Evolutionary conservation across 2,329 filamentous ascomycete species (phyloP).

Genomic region (Aspergillus fructus): DNA sequence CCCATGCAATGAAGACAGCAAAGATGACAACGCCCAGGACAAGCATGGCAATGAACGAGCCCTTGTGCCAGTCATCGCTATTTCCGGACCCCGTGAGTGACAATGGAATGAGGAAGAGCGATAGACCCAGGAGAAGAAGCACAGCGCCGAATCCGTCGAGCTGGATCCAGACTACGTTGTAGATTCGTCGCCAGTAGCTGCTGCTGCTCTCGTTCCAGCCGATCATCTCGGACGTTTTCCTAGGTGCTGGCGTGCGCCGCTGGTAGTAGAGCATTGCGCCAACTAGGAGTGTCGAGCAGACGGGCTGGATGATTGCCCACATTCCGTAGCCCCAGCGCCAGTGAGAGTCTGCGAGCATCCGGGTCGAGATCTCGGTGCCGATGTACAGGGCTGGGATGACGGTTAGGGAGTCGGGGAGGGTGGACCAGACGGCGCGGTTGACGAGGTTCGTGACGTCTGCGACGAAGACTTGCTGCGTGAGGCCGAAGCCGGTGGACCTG

Average conservation of each 20-base stretch:
- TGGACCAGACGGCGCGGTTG: conserved; percentile 61
- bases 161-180: conserved; percentile 20
- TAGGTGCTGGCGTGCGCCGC: conserved; percentile 17
- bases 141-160: conserved; percentile 38
- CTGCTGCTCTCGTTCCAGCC: neutral
- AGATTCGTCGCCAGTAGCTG: conserved; percentile 20
- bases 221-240: neutral
- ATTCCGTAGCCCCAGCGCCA: conserved; percentile 48
- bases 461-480: conserved; percentile 64
- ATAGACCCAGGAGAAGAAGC: conserved; percentile 35
- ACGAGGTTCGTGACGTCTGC: conserved; percentile 61
- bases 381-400: conserved; percentile 51
- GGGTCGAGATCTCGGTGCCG: conserved; percentile 47
- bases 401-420: conserved; percentile 60
- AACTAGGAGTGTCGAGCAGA: conserved; percentile 33
- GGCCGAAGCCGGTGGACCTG: conserved; percentile 53
- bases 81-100: conserved; percentile 40
- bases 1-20: conserved; percentile 36
- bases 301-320: conserved; percentile 43
- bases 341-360: conserved; percentile 35
- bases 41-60: conserved; percentile 38
- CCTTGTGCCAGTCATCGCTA: conserved; percentile 23
- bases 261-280: conserved; percentile 34
- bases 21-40: conserved; percentile 30
- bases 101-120: conserved; percentile 37